Conservation (phyloP, 2,329 filamentous ascomycete genomes). For the Pestalotiopsis sp. region DNA sequence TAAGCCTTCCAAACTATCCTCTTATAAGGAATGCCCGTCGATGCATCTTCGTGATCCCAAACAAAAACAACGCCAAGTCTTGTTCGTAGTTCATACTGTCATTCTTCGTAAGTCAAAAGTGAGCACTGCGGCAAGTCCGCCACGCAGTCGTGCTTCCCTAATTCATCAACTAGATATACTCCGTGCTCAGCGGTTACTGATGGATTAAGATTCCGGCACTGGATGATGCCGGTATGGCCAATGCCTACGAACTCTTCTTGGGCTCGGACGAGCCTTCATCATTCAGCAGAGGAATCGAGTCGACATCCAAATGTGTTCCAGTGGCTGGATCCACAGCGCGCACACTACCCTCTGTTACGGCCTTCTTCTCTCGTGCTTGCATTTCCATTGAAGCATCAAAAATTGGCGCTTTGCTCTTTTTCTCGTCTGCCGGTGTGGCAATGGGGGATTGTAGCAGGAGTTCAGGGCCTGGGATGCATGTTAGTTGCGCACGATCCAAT, state of each 20-base stretch:
- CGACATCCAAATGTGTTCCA: slow-evolving; percentile 35
- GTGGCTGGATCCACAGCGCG: slow-evolving; percentile 29
- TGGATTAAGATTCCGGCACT: slow-evolving; percentile 20
- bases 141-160: too few relatives aligned
- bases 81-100: slow-evolving; percentile 39
- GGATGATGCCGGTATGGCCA: slow-evolving; percentile 8
- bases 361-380: slow-evolving; percentile 10
- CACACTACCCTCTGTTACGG: slow-evolving; percentile 22
- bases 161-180: too few relatives aligned
- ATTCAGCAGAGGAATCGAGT: slow-evolving; percentile 7
- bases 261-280: slow-evolving; percentile 8
- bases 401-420: slow-evolving; percentile 20
- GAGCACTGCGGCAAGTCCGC: too few relatives aligned
- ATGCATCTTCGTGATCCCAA: background rate
- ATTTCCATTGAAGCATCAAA: slow-evolving; percentile 19
- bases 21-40: background rate
- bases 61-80: slow-evolving; percentile 21
- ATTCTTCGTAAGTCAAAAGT: too few relatives aligned
- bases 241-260: slow-evolving; percentile 5
- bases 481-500: background rate
- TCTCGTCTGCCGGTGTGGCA: slow-evolving; percentile 36
- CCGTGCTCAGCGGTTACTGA: background rate
- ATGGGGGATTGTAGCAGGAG: slow-evolving; percentile 40
- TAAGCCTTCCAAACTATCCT: background rate
- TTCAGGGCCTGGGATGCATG: background rate